Evolutionary conservation across 2,329 filamentous ascomycete species (phyloP).

Genomic region (Colletotrichum sp.): DNA sequence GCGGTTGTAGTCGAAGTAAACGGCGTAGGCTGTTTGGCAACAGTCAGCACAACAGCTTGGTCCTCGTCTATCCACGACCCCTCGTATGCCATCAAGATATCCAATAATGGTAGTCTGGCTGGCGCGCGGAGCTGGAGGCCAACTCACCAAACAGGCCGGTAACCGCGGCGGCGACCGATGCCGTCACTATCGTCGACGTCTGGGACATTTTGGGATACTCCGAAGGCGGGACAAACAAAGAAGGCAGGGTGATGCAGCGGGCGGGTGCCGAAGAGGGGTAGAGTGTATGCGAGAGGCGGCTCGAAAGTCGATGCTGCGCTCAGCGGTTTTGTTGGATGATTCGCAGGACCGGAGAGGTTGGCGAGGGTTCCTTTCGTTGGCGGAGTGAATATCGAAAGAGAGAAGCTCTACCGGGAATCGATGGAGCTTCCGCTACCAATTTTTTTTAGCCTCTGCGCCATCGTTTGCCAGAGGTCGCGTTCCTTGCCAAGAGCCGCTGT

Average conservation of each 20-base stretch:
- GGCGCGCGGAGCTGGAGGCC: background rate
- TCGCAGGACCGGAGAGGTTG: background rate
- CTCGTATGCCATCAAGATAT: background rate
- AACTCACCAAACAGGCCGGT: constrained; percentile 64
- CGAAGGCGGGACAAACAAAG: constrained; percentile 19
- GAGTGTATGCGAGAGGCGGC: background rate
- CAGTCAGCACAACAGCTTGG: constrained; percentile 18
- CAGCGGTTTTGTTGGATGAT: background rate
- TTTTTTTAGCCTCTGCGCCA: constrained; percentile 23
- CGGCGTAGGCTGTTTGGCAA: constrained; percentile 60
- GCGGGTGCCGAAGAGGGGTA: background rate
- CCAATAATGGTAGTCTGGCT: background rate
- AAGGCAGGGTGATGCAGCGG: background rate
- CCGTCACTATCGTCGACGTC: constrained; percentile 59
- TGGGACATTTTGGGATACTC: constrained; percentile 30
- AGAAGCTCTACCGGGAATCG: constrained; percentile 21
- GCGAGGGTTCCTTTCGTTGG: constrained; percentile 1
- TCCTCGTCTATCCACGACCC: background rate
- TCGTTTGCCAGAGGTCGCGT: constrained; percentile 15
- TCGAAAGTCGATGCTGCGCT: background rate
- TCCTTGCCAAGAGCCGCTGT: constrained; percentile 8
- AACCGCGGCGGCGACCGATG: constrained; percentile 65
- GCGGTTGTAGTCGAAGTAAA: constrained; percentile 73
- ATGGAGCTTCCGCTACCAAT: constrained; percentile 24
- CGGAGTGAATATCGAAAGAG: constrained; percentile 11